These are phyloP conservation scores for Corynespora cassiicola DNA, from an alignment of 2,329 filamentous ascomycete genomes.

Conservation along the genomic window DNA sequence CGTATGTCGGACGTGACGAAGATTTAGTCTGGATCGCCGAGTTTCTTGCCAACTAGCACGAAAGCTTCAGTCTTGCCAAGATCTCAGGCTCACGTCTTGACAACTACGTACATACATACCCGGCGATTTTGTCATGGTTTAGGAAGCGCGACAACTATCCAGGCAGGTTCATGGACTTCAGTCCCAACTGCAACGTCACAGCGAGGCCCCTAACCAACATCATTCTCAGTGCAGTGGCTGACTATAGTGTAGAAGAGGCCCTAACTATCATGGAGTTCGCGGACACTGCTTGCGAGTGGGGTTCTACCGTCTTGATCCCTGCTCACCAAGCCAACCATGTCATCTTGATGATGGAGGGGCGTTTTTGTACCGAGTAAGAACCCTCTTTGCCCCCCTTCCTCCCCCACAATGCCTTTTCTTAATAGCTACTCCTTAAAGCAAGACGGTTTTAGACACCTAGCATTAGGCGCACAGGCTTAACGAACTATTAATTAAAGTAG, in stretches of 20 bases:
- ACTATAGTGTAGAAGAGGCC: constrained; percentile 12
- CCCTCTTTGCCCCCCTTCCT: too few relatives aligned
- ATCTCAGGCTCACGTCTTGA: constrained; percentile 17
- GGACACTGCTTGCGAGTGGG: constrained; percentile 35
- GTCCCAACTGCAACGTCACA: constrained; percentile 14
- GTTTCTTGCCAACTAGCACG: constrained; percentile 22
- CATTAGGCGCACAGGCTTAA: too few relatives aligned
- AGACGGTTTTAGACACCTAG: too few relatives aligned
- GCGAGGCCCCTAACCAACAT: background rate
- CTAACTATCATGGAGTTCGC: constrained; percentile 28
- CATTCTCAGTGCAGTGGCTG: background rate
- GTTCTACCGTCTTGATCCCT: constrained; percentile 29
- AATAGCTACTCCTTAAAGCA: too few relatives aligned
- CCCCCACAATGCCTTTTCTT: too few relatives aligned
- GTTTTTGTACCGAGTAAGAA: too few relatives aligned
- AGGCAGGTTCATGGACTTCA: constrained; percentile 26
- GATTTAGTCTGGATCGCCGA: constrained; percentile 27
- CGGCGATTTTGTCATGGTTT: constrained; percentile 23
- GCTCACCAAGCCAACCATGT: constrained; percentile 18
- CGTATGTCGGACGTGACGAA: constrained; percentile 15
- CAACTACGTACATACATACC: constrained; percentile 22
- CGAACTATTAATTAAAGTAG: too few relatives aligned
- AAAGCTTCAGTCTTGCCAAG: constrained; percentile 22
- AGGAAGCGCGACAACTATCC: constrained; percentile 29
- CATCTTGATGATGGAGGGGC: too few relatives aligned